Base-by-base conservation (phyloP, 495 filamentous ascomycete species). In the Friedmanniomyces endolithicus region DNA sequence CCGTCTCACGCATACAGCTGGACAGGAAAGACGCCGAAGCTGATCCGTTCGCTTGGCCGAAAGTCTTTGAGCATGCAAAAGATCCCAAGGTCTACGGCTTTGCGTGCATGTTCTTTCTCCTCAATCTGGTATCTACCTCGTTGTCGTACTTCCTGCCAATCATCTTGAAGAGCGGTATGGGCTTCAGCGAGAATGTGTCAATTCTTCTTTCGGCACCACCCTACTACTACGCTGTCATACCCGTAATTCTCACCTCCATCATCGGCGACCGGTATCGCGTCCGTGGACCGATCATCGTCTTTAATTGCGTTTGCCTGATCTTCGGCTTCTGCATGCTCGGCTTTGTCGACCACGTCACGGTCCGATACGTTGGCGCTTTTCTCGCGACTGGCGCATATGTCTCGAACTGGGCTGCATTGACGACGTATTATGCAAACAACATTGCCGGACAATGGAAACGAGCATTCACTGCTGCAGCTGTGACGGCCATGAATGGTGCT, bases 361-460 rank as follows among this genome's bases (percentile, higher is more conserved):
- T 84, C 11, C 77, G 85, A 20, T 89, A 88, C 60, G 70, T 87
- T 20, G 86, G 85, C 1, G 82, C 82, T 0, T 88, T 80, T 64
- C 75, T 90, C 1, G 82, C 85, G 0, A 88, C 85, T 0, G 86
- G 86, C 0, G 84, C 85, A 0, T 90, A 88, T 59, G 75, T 90
- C 3, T 80, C 77, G 2, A 90, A 90, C 57, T 90, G 86, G 85
- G 84, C 85, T 0, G 86, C 84, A 1, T 68, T 89, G 50, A 86
- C 79, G 59, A 79, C 84, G 0, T 89, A 84, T 58, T 81, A 85
- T 60, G 78, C 80, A 2, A 85, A 82, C 61, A 87, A 87, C 62
- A 77, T 87, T 25, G 76, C 76, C 11, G 80, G 75, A 52, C 85
- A 88, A 62, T 89, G 86, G 85, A 88, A 88, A 66, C 73, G 85